Percentiles rank a stretch among this genome's conserved stretches.
Evolutionary conservation across 163 green algal genomes (phyloP).

Genomic region (Scenedesmus sp.): DNA sequence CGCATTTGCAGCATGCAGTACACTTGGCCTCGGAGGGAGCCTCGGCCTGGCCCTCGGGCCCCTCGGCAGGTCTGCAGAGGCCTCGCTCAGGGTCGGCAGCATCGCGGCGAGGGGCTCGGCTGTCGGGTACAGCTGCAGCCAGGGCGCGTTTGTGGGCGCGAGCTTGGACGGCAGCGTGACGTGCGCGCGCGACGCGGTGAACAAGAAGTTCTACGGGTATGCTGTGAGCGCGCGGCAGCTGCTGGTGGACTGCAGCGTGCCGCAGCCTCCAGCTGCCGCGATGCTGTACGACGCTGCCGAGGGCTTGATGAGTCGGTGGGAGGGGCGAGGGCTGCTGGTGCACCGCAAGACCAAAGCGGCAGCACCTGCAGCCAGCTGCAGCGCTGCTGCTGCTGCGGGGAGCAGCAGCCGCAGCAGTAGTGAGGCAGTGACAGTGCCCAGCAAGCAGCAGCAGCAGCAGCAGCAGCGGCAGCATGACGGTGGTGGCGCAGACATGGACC

Average conservation of each 20-base stretch:
- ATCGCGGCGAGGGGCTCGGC: constrained; percentile 47
- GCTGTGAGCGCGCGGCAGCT: constrained; percentile 68
- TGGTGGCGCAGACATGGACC: neutral
- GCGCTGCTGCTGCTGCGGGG: neutral
- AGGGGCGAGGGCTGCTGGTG: neutral
- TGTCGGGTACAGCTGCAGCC: constrained; percentile 71
- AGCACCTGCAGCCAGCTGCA: constrained; percentile 8
- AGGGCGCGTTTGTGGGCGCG: constrained; percentile 78
- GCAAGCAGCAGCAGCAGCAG: neutral
- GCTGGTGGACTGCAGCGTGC: constrained; percentile 64
- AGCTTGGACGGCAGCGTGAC: constrained; percentile 76
- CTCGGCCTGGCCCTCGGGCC: constrained; percentile 71
- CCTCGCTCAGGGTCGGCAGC: constrained; percentile 55
- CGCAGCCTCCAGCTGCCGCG: constrained; percentile 65
- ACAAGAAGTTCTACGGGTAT: constrained; percentile 73
- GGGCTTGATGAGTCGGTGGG: neutral
- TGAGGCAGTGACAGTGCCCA: too few relatives aligned
- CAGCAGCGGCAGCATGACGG: neutral
- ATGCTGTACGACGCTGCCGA: constrained; percentile 65
- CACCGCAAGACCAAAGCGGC: neutral
- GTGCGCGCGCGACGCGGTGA: constrained; percentile 62
- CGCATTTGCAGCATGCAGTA: constrained; percentile 63
- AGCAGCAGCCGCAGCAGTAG: constrained; percentile 27
- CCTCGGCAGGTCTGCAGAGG: constrained; percentile 70
- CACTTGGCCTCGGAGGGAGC: constrained; percentile 66